Conservation (phyloP, 805 yeast genomes). For the Candida stauntonica region DNA sequence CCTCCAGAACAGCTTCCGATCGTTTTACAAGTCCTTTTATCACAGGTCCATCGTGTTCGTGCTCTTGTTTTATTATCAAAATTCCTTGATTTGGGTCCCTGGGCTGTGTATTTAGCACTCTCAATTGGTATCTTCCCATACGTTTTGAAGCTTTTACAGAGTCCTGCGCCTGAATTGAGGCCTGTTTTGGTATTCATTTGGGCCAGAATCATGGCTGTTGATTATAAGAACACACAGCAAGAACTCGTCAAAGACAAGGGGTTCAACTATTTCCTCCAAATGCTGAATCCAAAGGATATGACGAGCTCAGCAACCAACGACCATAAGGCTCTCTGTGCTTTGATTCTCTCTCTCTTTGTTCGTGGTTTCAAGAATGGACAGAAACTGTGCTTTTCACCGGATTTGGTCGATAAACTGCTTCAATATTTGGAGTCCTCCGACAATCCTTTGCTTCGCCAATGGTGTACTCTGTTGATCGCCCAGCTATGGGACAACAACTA, state of each 20-base stretch:
- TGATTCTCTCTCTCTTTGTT: slow-evolving; percentile 80
- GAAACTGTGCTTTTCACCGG: slow-evolving; percentile 69
- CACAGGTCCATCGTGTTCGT: slow-evolving; percentile 89
- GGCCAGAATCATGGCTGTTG: slow-evolving; percentile 97
- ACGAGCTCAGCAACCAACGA: slow-evolving; percentile 40
- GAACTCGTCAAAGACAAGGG: slow-evolving; percentile 91
- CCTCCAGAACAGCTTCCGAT: slow-evolving; percentile 96
- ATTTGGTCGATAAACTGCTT: slow-evolving; percentile 63
- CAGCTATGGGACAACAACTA: slow-evolving; percentile 70
- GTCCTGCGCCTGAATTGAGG: slow-evolving; percentile 92
- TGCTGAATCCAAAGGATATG: slow-evolving; percentile 48
- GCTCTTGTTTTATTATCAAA: slow-evolving; percentile 81
- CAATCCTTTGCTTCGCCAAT: slow-evolving; percentile 82
- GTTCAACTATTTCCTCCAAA: slow-evolving; percentile 77
- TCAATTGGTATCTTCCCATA: slow-evolving; percentile 96
- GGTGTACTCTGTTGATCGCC: slow-evolving; percentile 80
- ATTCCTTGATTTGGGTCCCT: slow-evolving; percentile 91
- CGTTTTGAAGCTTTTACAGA: slow-evolving; percentile 80
- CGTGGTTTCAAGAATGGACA: slow-evolving; percentile 79
- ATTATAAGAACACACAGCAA: slow-evolving; percentile 82
- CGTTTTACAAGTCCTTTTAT: slow-evolving; percentile 83
- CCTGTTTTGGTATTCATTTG: slow-evolving; percentile 94
- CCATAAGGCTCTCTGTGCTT: slow-evolving; percentile 94
- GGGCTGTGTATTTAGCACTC: slow-evolving; percentile 92
- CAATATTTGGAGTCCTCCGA: slow-evolving; percentile 67